Evolutionary conservation across 2,329 filamentous ascomycete genomes (phyloP).

Genomic region (Fusarium brachygibbosum): DNA sequence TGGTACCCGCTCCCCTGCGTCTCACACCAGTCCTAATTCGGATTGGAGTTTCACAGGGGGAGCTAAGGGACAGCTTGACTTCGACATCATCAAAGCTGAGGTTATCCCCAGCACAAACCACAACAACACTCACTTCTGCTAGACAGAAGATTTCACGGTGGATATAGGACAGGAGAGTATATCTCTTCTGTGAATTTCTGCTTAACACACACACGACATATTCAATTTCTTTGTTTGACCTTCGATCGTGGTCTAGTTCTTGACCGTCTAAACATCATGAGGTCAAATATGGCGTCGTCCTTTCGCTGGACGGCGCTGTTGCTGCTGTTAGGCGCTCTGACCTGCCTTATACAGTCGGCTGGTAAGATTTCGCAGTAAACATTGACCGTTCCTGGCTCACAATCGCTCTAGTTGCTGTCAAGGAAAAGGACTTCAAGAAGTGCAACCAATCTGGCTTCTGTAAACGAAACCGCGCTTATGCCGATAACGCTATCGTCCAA

Average conservation of each 20-base stretch:
- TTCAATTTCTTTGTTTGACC: slow-evolving; percentile 12
- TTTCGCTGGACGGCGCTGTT: slow-evolving; percentile 75
- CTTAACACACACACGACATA: slow-evolving; percentile 10
- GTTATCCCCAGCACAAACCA: slow-evolving; percentile 38
- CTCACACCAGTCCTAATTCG: slow-evolving; percentile 43
- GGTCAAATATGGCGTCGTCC: slow-evolving; percentile 64
- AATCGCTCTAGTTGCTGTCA: slow-evolving; percentile 76
- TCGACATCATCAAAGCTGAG: slow-evolving; percentile 46
- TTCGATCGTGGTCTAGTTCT: slow-evolving; percentile 22
- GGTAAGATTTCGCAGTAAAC: slow-evolving; percentile 61
- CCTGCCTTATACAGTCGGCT: slow-evolving; percentile 73
- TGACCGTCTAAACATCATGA: slow-evolving; percentile 60
- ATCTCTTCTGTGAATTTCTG: slow-evolving; percentile 12
- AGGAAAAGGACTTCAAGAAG: slow-evolving; percentile 97
- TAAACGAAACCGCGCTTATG: slow-evolving; percentile 91
- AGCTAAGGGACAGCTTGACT: slow-evolving; percentile 51
- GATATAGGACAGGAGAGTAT: slow-evolving; percentile 18
- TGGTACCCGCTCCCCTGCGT: slow-evolving; percentile 43
- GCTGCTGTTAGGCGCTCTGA: slow-evolving; percentile 69
- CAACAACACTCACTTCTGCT: slow-evolving; percentile 14
- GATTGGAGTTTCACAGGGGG: slow-evolving; percentile 40
- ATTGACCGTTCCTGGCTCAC: slow-evolving; percentile 33
- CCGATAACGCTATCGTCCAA: slow-evolving; percentile 77
- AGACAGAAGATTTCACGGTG: slow-evolving; percentile 14
- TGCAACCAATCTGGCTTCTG: slow-evolving; percentile 97